phyloP scores from a whole-genome alignment of 441 rosid species.

The Viola pubescens region DNA sequence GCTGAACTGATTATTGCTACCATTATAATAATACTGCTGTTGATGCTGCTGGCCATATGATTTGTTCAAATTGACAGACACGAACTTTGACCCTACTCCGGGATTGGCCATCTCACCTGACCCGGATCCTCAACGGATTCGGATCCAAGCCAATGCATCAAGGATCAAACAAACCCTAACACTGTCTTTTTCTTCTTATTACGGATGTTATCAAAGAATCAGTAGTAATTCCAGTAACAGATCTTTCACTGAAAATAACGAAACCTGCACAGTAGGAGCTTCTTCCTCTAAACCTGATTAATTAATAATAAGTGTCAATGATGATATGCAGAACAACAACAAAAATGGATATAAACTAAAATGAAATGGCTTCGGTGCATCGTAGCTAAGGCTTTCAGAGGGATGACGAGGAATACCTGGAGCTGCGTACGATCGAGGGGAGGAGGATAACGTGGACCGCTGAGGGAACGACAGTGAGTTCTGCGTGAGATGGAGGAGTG shows the following conservation, averaged over 20 bases:
- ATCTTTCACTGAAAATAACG: conserved; percentile 20
- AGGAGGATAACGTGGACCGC: conserved; percentile 29
- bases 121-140: conserved; percentile 31
- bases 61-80: conserved; percentile 79
- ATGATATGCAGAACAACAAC: not conserved
- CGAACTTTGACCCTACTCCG: conserved; percentile 69
- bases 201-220: conserved; percentile 6
- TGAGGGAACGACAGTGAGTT: conserved; percentile 15
- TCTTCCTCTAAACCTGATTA: conserved; percentile 20
- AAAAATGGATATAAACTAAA: not conserved
- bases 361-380: not conserved
- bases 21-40: conserved; percentile 31
- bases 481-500: conserved; percentile 13
- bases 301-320: conserved; percentile 4
- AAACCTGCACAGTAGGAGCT: too few species aligned
- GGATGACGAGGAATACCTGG: conserved; percentile 24
- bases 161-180: conserved; percentile 20
- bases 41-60: conserved; percentile 73
- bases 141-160: conserved; percentile 63
- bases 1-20: conserved; percentile 32
- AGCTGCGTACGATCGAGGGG: conserved; percentile 22
- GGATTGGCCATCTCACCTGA: conserved; percentile 83
- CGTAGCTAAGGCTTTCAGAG: conserved; percentile 20
- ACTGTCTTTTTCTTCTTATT: conserved; percentile 6
- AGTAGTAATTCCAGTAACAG: conserved; percentile 13